Evolutionary conservation across 352 stramenopile species (phyloP).

Genomic region (Peronospora destructor): DNA sequence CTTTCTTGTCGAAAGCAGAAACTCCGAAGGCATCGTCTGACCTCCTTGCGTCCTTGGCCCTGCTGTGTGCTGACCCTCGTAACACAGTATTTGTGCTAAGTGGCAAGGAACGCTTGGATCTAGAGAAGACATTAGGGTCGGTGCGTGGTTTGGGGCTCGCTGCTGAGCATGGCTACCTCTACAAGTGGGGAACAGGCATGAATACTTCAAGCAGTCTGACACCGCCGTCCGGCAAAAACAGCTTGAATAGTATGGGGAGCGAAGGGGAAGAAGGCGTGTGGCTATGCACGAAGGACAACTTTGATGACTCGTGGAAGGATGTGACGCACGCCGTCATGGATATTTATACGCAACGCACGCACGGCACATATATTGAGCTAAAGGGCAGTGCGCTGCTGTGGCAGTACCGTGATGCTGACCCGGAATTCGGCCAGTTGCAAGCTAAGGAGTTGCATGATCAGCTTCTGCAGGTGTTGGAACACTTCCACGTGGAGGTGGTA

Average conservation of each 20-base stretch:
- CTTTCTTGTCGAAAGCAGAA: conserved; percentile 27
- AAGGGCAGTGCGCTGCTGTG: conserved; percentile 98
- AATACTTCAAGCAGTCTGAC: conserved; percentile 24
- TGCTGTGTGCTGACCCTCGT: conserved; percentile 90
- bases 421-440: conserved; percentile 98
- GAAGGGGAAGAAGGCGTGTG: conserved; percentile 54
- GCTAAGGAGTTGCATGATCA: conserved; percentile 98
- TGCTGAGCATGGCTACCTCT: conserved; percentile 98
- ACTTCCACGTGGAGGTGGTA: conserved; percentile 94
- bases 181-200: conserved; percentile 84
- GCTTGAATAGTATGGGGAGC: conserved; percentile 22
- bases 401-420: conserved; percentile 98
- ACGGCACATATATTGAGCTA: conserved; percentile 98
- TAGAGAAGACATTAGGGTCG: conserved; percentile 90
- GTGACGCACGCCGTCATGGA: conserved; percentile 97
- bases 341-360: conserved; percentile 97
- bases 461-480: conserved; percentile 91
- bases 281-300: conserved; percentile 85
- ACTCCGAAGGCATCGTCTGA: conserved; percentile 39
- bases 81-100: conserved; percentile 99
- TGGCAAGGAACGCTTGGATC: conserved; percentile 91
- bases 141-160: conserved; percentile 94
- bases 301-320: conserved; percentile 96
- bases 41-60: conserved; percentile 85
- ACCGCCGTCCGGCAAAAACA: conserved; percentile 14